Base-by-base conservation (phyloP, 108 stramenopile species). In the Cylindrotheca closterium region DNA sequence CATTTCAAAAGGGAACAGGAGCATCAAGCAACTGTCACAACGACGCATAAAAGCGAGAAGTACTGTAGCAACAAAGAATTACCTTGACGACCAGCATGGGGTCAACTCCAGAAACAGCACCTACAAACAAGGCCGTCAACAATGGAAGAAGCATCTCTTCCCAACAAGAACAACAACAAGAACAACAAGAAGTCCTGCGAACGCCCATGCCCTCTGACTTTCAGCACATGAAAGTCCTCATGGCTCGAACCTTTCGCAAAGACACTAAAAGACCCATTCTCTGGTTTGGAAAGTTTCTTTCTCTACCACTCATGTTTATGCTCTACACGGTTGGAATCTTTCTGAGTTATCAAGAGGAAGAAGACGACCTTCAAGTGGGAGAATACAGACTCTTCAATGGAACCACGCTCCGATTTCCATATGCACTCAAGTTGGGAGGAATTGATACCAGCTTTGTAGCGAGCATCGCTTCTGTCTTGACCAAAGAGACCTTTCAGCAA, bases 311-410 rank as follows among this genome's bases (percentile, higher is more conserved):
- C 1, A 4, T 73, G 52, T 53, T 73, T 1, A 73, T 73, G 73
- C 67, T 73, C 7, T 73, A 73, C 51, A 66, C 64, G 2, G 53
- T 73, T 21, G 73, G 73, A 12, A 59, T 73, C 37, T 62, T 61
- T n/a, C 21, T 73, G 1, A 34, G 32, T 22, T 52, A 32, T 5
- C 22, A 34, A n/a, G 10, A 7, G 37, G 52, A 67, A n/a, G 73
- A 67, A 30, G 37, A 29, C 19, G 26, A 51, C 12, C 30, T 42
- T 4, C 2, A 24, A 30, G 26, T 12, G n/a, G 67, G 67, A 17
- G 57, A 28, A 5, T 67, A 29, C 30, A 22, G 30, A 31, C 4
- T 67, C 15, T 58, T 58, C 30, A 7, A 23, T 2, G 67, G 56
- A 2, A 0, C 26, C 1, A 24, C 24, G 15, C 58, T 53, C 47